A percentile compares a stretch with the other conserved stretches of the same genome.
These are phyloP conservation scores for Didymella exigua DNA, from an alignment of 2,329 filamentous ascomycete genomes.

Conservation along the genomic window DNA sequence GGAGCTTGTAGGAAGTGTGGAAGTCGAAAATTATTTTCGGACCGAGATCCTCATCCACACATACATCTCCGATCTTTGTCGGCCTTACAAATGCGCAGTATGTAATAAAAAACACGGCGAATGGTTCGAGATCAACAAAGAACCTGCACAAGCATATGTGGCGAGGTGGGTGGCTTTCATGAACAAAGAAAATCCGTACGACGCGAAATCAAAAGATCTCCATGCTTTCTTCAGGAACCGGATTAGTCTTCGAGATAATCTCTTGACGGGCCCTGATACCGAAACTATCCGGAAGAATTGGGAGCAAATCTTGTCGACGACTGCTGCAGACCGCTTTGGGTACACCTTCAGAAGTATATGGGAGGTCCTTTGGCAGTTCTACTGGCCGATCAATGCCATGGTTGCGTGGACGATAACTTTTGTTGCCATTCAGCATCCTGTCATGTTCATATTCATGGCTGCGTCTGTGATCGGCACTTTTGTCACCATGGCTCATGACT, in stretches of 20 bases:
- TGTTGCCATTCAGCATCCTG: neutral
- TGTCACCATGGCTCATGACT: neutral
- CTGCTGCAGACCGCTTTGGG: neutral
- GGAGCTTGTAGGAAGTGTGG: neutral
- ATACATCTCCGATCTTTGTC: slow-evolving; percentile 1
- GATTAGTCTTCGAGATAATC: neutral
- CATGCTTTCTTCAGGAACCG: neutral
- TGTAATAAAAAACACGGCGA: neutral
- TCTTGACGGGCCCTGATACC: neutral
- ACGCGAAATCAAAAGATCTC: neutral
- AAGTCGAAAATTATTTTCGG: neutral
- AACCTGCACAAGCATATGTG: neutral
- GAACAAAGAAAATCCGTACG: neutral
- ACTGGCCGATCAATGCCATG: slow-evolving; percentile 1
- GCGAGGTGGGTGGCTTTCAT: slow-evolving; percentile 2
- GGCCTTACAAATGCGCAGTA: neutral
- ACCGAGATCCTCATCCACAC: neutral
- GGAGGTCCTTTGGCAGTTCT: neutral
- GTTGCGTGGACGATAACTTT: slow-evolving; percentile 2
- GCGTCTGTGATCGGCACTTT: slow-evolving; percentile 2
- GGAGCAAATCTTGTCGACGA: neutral
- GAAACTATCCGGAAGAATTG: neutral
- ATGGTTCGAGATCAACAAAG: neutral
- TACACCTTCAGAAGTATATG: neutral
- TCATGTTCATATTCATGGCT: neutral